These are phyloP conservation scores for Blastobotrys buckinghamii DNA, from an alignment of 1,139 yeast genomes.

Conservation along the genomic window DNA sequence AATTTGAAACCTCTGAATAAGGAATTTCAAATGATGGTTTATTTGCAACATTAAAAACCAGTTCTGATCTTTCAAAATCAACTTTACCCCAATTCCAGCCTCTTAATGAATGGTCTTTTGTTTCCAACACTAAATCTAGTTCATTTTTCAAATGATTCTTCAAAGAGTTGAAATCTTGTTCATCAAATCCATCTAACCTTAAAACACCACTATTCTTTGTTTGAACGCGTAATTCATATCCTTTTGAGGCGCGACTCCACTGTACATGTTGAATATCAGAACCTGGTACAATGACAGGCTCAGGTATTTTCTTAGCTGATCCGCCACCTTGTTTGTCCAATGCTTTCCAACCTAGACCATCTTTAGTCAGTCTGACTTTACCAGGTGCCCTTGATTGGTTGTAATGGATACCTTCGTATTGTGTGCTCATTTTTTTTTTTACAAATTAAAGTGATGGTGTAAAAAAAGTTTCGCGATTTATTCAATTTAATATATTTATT, in stretches of 20 bases:
- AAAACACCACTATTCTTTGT: conserved; percentile 86
- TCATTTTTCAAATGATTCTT: conserved; percentile 80
- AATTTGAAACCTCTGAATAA: conserved; percentile 68
- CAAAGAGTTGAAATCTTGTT: conserved; percentile 68
- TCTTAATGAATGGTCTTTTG: conserved; percentile 82
- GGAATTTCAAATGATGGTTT: conserved; percentile 92
- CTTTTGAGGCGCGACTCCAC: conserved; percentile 94
- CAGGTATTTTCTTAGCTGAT: conserved; percentile 42
- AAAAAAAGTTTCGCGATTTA: conserved; percentile 2
- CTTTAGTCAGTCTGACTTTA: conserved; percentile 87
- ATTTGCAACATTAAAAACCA: conserved; percentile 79
- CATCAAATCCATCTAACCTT: conserved; percentile 86
- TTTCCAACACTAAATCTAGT: conserved; percentile 68
- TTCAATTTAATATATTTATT: neutral
- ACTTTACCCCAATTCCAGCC: conserved; percentile 99
- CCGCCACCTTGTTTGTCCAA: conserved; percentile 42
- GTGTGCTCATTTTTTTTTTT: conserved; percentile 24
- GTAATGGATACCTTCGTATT: conserved; percentile 81
- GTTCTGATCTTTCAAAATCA: conserved; percentile 87
- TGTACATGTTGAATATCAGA: conserved; percentile 72
- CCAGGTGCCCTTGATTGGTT: conserved; percentile 84
- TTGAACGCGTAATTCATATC: conserved; percentile 81
- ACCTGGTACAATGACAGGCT: conserved; percentile 80
- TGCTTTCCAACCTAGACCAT: conserved; percentile 97
- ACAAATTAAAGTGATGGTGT: neutral